phyloP scores from a whole-genome alignment of 192 early-diverging fungal genomes.

The Mortierella antarctica region DNA sequence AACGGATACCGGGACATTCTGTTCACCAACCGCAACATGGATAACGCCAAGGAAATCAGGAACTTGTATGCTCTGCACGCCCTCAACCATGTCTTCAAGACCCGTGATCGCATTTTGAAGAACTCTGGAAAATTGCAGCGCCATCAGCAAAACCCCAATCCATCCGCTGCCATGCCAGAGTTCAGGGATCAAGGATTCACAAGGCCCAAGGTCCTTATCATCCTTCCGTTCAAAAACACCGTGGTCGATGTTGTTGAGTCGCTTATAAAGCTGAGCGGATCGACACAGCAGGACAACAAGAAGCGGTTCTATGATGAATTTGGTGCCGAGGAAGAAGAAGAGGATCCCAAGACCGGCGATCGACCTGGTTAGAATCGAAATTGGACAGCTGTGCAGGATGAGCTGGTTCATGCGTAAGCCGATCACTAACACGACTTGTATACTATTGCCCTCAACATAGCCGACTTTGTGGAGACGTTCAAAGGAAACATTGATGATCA shows the following conservation, averaged over 20 bases:
- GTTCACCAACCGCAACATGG: slow-evolving; percentile 68
- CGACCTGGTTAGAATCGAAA: slow-evolving; percentile 56
- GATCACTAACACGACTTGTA: not conserved
- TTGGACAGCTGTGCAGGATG: not conserved
- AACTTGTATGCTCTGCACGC: slow-evolving; percentile 83
- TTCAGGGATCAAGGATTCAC: slow-evolving; percentile 97
- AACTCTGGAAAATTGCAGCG: slow-evolving; percentile 81
- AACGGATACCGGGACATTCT: slow-evolving; percentile 84
- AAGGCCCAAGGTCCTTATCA: slow-evolving; percentile 89
- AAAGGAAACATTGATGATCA: slow-evolving; percentile 96
- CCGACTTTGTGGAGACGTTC: slow-evolving; percentile 87
- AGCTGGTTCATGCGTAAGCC: not conserved
- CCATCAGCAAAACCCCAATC: slow-evolving; percentile 56
- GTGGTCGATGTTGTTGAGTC: slow-evolving; percentile 83
- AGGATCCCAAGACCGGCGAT: slow-evolving; percentile 64
- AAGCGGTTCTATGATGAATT: slow-evolving; percentile 88
- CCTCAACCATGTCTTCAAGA: slow-evolving; percentile 92
- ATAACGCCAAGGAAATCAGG: slow-evolving; percentile 77
- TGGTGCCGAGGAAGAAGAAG: slow-evolving; percentile 68
- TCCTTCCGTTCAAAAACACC: slow-evolving; percentile 87
- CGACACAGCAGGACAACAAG: slow-evolving; percentile 89
- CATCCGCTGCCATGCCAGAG: slow-evolving; percentile 63
- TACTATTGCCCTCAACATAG: slow-evolving; percentile 7
- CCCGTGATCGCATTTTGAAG: slow-evolving; percentile 78
- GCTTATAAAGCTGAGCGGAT: slow-evolving; percentile 80